These are phyloP conservation scores for Meira nashicola DNA, from an alignment of 1,284 basidiomycete species.

Conservation along the genomic window DNA sequence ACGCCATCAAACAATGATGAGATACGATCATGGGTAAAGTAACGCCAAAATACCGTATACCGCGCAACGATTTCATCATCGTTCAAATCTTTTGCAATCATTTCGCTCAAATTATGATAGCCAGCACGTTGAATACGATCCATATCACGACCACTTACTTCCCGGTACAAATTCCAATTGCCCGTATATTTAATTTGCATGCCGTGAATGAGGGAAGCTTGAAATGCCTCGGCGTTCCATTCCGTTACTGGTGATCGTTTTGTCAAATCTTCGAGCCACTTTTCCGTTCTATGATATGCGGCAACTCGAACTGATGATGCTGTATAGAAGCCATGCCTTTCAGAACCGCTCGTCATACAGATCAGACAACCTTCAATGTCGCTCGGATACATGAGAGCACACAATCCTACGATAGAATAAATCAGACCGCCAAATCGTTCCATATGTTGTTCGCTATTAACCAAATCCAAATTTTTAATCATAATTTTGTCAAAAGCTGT, in stretches of 20 bases:
- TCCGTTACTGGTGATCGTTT: neutral
- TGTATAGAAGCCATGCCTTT: neutral
- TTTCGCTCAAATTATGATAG: neutral
- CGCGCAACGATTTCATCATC: neutral
- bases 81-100: neutral
- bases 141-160: neutral
- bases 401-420: too few species aligned
- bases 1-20: slow-evolving; percentile 1
- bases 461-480: too few species aligned
- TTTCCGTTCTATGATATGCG: neutral
- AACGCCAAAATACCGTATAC: neutral
- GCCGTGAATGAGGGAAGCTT: neutral
- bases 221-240: neutral
- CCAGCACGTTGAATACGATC: neutral
- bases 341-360: too few species aligned
- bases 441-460: too few species aligned
- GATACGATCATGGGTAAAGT: neutral
- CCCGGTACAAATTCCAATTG: neutral
- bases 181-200: neutral
- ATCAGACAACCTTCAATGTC: too few species aligned
- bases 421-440: too few species aligned
- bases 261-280: too few species aligned
- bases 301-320: neutral
- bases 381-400: too few species aligned
- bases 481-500: too few species aligned